Evolutionary conservation across 768 basidiomycete species (phyloP).

Genomic region (Termitomyces sp.): DNA sequence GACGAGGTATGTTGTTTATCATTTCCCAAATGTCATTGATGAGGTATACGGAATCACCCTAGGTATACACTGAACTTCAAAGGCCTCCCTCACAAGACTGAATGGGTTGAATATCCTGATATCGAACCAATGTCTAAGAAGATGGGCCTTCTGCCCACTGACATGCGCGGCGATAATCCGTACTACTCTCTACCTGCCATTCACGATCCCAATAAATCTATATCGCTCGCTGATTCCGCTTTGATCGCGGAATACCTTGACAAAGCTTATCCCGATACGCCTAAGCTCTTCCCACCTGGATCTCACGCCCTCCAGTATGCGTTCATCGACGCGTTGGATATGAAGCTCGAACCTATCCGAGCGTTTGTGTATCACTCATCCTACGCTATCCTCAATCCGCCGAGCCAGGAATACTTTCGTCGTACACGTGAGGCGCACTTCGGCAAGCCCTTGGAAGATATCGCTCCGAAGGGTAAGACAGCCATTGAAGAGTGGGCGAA

Average conservation of each 20-base stretch:
- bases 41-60: not conserved
- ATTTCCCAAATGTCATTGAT: not conserved
- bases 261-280: conserved; percentile 29
- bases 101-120: conserved; percentile 39
- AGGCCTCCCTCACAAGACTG: conserved; percentile 31
- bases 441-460: conserved; percentile 30
- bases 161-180: conserved; percentile 23
- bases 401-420: conserved; percentile 31
- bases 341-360: conserved; percentile 8
- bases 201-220: conserved; percentile 29
- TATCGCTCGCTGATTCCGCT: conserved; percentile 32
- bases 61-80: conserved; percentile 26
- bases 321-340: conserved; percentile 13
- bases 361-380: conserved; percentile 17
- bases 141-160: conserved; percentile 25
- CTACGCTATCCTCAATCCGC: conserved; percentile 22
- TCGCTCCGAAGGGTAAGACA: conserved; percentile 23
- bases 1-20: conserved; percentile 22
- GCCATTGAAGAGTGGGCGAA: conserved; percentile 30
- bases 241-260: conserved; percentile 44
- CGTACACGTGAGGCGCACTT: conserved; percentile 27
- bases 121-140: conserved; percentile 26
- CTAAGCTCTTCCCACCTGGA: conserved; percentile 17
- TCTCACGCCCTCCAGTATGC: conserved; percentile 15
- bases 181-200: conserved; percentile 37